phyloP scores from a whole-genome alignment of 306 rosid genomes.

The Mimosa pudica region DNA sequence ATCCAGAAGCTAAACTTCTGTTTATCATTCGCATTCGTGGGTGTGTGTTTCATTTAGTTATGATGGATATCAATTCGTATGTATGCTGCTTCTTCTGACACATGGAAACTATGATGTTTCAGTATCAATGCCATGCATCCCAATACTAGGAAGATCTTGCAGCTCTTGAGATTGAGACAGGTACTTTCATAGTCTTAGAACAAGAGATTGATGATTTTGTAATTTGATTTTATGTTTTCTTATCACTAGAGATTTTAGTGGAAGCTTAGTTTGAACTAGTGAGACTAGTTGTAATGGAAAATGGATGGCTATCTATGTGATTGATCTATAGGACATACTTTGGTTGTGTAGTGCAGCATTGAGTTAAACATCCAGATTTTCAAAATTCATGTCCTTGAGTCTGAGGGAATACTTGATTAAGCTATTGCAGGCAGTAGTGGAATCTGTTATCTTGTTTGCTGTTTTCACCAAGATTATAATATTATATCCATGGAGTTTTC shows the following conservation, averaged over 20 bases:
- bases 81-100: not conserved
- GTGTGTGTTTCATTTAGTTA: conserved; percentile 40
- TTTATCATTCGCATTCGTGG: conserved; percentile 84
- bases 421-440: not conserved
- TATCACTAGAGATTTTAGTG: not conserved
- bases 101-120: conserved; percentile 20
- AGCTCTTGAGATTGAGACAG: conserved; percentile 89
- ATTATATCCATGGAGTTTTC: not conserved
- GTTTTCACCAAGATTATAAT: not conserved
- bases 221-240: not conserved
- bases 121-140: conserved; percentile 94
- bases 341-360: not conserved
- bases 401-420: not conserved
- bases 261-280: not conserved
- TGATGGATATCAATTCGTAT: not conserved
- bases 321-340: not conserved
- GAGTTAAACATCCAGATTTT: not conserved
- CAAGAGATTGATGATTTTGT: not conserved
- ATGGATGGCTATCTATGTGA: not conserved
- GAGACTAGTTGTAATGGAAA: not conserved
- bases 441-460: not conserved
- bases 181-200: conserved; percentile 28
- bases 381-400: not conserved
- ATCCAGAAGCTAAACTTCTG: conserved; percentile 85
- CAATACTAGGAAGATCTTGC: conserved; percentile 71